Evolutionary conservation across 179 eudicot species (phyloP), one percentile per base, ranked within the genome.

Genomic region (Spergularia azorica): DNA sequence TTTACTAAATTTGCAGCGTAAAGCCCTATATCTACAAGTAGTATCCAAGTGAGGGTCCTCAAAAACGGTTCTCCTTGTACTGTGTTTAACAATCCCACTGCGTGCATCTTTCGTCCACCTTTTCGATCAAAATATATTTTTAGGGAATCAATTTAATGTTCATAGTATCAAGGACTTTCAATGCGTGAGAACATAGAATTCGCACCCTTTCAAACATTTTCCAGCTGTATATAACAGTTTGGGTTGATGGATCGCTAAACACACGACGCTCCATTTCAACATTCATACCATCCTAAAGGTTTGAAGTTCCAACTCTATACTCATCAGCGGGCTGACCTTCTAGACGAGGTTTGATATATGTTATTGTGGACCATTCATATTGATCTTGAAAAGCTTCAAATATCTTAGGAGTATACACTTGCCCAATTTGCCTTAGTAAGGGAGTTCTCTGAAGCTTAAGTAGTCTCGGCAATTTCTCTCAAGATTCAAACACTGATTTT

Each of bases 221-320:
- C 15, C 17, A 10, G 9, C 43, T 64, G 3, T 50, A 64, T 43
- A 13, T 16, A 67, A n/a, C 56, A 21, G 50, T 4, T 2, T 67
- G 3, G 3, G 55, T 67, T 17, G 5, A 8, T 2, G 9, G 71
- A 50, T 15, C 58, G 51, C 41, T 59, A 14, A 20, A 11, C 8
- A 69, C 43, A 0, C n/a, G 59, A 14, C n/a, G 46, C 15, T 69
- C 60, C 13, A 10, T 20, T 12, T 8, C 17, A 20, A 13, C 0
- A 18, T 58, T 17, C 6, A 48, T 68, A 50, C 18, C 39, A 20
- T 68, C 3, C 12, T 18, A 38, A 17, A 51, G n/a, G 15, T 68
- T 39, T 0, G 72, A 68, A 17, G 18, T 68, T 17, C 21, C 38
- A 68, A 68, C 72, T 48, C 14, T 50, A 68, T 68, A 68, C 21